Percentiles rank a stretch among this genome's conserved stretches.
phyloP scores from a whole-genome alignment of 2,329 filamentous ascomycete species.

The Tolypocladium cylindrosporum region DNA sequence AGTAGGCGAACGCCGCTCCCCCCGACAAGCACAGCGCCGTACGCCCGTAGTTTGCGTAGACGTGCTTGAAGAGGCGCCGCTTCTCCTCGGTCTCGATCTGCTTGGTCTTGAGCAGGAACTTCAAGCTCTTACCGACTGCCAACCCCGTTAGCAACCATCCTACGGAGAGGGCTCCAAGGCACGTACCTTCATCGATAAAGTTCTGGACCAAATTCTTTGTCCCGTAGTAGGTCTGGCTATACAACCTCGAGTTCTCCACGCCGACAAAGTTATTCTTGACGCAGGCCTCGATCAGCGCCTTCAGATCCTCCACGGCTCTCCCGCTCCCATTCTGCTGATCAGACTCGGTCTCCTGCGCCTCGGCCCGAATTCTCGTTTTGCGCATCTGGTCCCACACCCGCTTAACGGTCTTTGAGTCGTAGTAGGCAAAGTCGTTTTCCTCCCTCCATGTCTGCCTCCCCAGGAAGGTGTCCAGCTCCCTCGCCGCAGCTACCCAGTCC shows the following conservation, averaged over 20 bases:
- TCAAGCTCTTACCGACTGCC: conserved; percentile 53
- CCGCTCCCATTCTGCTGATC: conserved; percentile 23
- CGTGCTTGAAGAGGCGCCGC: conserved; percentile 71
- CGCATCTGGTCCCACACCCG: conserved; percentile 68
- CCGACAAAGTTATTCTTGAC: conserved; percentile 98
- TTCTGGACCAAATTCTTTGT: conserved; percentile 92
- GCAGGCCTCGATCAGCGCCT: conserved; percentile 72
- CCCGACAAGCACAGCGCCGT: conserved; percentile 90
- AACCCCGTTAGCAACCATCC: not conserved
- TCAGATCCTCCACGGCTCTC: conserved; percentile 63
- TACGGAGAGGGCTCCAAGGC: no score
- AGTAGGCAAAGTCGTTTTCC: conserved; percentile 70
- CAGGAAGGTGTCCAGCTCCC: conserved; percentile 68
- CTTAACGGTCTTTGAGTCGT: conserved; percentile 76
- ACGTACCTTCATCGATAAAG: conserved; percentile 71
- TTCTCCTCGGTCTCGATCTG: conserved; percentile 66
- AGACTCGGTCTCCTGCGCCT: conserved; percentile 33
- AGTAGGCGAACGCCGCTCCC: conserved; percentile 90
- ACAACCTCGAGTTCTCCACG: conserved; percentile 86
- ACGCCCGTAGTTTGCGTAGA: conserved; percentile 83
- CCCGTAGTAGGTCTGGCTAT: conserved; percentile 94
- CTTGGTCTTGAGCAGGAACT: conserved; percentile 57
- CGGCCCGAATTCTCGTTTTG: conserved; percentile 50
- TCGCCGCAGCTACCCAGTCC: conserved; percentile 75
- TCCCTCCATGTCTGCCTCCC: conserved; percentile 75